Evolutionary conservation across 768 basidiomycete genomes (phyloP).

Genomic region (Tulasnella sp.): DNA sequence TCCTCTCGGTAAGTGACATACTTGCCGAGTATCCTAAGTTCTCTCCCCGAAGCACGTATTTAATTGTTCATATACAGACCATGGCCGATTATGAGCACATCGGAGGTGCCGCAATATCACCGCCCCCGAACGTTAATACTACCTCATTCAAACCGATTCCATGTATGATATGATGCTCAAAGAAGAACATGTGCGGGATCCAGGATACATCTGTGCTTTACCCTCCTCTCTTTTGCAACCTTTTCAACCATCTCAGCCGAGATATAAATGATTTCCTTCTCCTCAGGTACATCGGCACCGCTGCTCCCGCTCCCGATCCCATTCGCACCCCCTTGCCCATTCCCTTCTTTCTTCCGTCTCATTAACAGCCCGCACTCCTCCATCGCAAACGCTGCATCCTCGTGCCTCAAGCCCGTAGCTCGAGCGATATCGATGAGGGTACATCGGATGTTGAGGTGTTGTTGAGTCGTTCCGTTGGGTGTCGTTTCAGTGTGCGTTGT

Average conservation of each 20-base stretch:
- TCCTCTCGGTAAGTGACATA: too few relatives aligned
- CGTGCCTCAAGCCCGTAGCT: conserved; percentile 74
- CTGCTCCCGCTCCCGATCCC: background rate
- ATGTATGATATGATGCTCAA: conserved; percentile 1
- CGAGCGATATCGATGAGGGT: conserved; percentile 73
- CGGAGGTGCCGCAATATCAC: too few relatives aligned
- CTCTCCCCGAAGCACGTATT: too few relatives aligned
- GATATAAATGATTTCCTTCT: conserved; percentile 48
- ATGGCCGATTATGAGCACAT: too few relatives aligned
- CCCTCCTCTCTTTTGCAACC: conserved; percentile 61
- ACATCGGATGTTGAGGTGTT: conserved; percentile 64
- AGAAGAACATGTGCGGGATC: conserved; percentile 39
- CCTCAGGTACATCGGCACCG: conserved; percentile 20
- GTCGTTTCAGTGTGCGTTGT: conserved; percentile 56
- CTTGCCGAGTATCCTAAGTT: too few relatives aligned
- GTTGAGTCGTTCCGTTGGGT: conserved; percentile 64
- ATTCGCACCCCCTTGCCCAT: background rate
- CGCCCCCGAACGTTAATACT: background rate
- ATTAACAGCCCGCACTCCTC: conserved; percentile 78
- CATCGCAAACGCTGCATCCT: conserved; percentile 86
- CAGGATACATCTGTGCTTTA: conserved; percentile 49
- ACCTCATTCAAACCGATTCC: too few relatives aligned
- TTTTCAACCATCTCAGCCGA: conserved; percentile 63
- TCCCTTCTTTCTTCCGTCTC: conserved; percentile 39
- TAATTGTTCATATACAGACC: too few relatives aligned